Percentiles rank a stretch among this genome's conserved stretches.
Conservation (phyloP, 139 green algal genomes). For the Spirogloea muscicola region DNA sequence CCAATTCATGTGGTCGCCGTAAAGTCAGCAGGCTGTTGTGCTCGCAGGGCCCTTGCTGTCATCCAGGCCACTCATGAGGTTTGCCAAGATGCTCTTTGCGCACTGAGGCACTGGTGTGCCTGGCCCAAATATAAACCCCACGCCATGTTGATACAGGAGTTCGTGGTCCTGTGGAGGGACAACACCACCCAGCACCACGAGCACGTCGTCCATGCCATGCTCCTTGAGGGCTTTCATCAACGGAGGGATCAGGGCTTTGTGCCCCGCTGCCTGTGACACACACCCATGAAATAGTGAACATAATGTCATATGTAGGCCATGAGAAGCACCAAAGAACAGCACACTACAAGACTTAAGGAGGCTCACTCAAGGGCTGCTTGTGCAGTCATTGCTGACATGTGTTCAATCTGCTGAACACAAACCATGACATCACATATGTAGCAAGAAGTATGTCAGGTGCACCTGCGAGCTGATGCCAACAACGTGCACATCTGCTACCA, state of each 20-base stretch:
- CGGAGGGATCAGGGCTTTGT: conserved; percentile 59
- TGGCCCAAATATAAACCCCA: conserved; percentile 63
- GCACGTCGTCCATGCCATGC: conserved; percentile 50
- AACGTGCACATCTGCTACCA: conserved; percentile 69
- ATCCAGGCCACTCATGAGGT: too few relatives aligned
- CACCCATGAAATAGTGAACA: too few relatives aligned
- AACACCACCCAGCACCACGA: conserved; percentile 64
- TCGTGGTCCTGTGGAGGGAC: conserved; percentile 58
- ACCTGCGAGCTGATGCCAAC: conserved; percentile 62
- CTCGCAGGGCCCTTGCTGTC: too few relatives aligned
- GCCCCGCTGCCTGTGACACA: conserved; percentile 47
- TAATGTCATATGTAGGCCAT: too few relatives aligned
- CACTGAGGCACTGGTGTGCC: conserved; percentile 51
- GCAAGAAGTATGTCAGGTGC: background rate
- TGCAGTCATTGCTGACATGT: too few relatives aligned
- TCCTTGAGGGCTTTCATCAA: conserved; percentile 53
- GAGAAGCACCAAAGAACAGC: too few relatives aligned
- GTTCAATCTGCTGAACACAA: background rate
- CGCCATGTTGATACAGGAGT: conserved; percentile 48
- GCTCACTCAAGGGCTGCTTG: too few relatives aligned
- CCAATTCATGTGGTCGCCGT: too few relatives aligned
- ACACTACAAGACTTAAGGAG: too few relatives aligned
- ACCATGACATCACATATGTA: background rate
- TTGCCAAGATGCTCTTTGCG: conserved; percentile 58
- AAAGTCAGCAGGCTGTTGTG: too few relatives aligned